These are phyloP conservation scores for Clitopilus hobsonii DNA, from an alignment of 768 basidiomycete genomes.

Conservation along the genomic window DNA sequence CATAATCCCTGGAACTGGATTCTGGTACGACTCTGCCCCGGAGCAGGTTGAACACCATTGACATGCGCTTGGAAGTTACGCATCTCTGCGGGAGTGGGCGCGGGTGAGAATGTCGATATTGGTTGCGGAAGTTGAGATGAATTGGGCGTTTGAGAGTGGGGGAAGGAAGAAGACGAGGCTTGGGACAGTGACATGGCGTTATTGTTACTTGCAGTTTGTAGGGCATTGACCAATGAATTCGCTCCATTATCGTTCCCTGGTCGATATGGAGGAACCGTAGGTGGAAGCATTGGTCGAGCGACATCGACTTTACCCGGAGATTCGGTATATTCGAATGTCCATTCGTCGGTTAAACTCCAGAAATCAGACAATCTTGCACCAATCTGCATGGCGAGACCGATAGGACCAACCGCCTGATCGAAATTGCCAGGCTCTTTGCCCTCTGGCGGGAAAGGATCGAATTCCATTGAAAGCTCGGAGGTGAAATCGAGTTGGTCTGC, in stretches of 20 bases:
- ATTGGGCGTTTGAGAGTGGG: constrained; percentile 1
- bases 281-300: constrained; percentile 5
- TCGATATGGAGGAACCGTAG: constrained; percentile 11
- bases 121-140: not conserved
- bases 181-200: constrained; percentile 24
- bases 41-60: constrained; percentile 14
- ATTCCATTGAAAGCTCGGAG: constrained; percentile 33
- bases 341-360: constrained; percentile 75
- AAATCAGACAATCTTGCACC: constrained; percentile 55
- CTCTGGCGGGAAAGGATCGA: constrained; percentile 45
- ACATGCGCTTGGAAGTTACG: constrained; percentile 18
- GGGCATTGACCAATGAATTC: constrained; percentile 35
- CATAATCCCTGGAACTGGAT: constrained; percentile 75
- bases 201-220: constrained; percentile 40
- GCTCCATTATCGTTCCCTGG: constrained; percentile 1
- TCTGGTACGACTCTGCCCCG: constrained; percentile 28
- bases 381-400: constrained; percentile 69
- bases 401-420: constrained; percentile 53
- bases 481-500: constrained; percentile 38
- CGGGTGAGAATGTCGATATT: constrained; percentile 4
- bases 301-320: constrained; percentile 13
- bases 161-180: constrained; percentile 1
- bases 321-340: constrained; percentile 51
- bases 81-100: constrained; percentile 16
- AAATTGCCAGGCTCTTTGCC: constrained; percentile 29